Base-by-base conservation (phyloP, 495 filamentous ascomycete genomes). In the Trichodelitschia bisporula region DNA sequence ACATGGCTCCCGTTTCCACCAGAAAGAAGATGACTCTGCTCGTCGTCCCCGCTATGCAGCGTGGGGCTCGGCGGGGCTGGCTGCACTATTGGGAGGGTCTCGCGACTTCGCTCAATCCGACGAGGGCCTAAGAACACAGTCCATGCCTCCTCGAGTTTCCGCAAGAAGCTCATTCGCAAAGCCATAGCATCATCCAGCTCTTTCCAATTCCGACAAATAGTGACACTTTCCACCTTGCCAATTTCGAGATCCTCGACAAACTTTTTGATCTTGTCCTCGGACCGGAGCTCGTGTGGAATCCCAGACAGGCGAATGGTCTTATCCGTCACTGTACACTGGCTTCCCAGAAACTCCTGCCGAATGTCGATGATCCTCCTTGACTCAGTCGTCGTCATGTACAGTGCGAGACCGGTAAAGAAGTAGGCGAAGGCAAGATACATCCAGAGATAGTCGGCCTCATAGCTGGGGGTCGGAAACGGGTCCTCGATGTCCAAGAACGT, bases 391-490 rank as follows among this genome's bases (percentile, higher is more conserved):
- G 92, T 65, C 39, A 91, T 57, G 42, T 78, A 91, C n/a, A 93
- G 49, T 0, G 71, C 72, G 23, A 95, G 49, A 0, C 57, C 66
- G 11, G 71, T 84, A 47, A 95, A 95, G 16, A 93, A 51, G 51
- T 91, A 99, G 4, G 80, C 72, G 42, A 95, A 93, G 16, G 72
- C 56, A 6, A 93, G 59, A 44, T 93, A 90, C 29, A 84, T 77
- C 82, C 82, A 93, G n/a, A 93, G 55, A 44, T 86, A 90, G 30
- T 55, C 50, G 2, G 42, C 46, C 21, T 43, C 42, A 24, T 50
- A 42, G 19, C 48, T 33, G 8, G 42, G 23, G 15, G 27, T 18
- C 10, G 21, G 21, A n/a, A 24, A 24, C n/a, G n/a, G n/a, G n/a
- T n/a, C n/a, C n/a, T n/a, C n/a, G n/a, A n/a, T n/a, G n/a, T n/a